phyloP scores from a whole-genome alignment of 805 yeast genomes.

The Brettanomyces custersianus region DNA sequence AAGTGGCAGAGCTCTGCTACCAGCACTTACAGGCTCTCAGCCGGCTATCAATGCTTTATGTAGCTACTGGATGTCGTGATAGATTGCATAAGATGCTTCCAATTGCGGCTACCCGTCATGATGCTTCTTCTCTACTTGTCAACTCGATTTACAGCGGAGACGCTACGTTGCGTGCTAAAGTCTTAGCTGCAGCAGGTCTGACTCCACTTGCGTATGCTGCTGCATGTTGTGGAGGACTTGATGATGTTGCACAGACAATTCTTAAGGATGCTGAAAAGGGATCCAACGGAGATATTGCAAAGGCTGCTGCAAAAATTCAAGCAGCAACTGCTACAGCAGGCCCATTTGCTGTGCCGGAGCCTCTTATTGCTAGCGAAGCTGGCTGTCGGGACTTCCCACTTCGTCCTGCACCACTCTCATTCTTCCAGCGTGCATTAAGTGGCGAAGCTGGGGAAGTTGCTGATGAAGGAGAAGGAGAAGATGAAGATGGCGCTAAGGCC shows the following conservation, averaged over 20 bases:
- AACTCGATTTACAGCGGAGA: slow-evolving; percentile 74
- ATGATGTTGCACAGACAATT: slow-evolving; percentile 63
- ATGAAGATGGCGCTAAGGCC: slow-evolving; percentile 10
- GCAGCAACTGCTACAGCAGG: neutral
- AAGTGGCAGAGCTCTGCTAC: slow-evolving; percentile 75
- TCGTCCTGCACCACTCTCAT: slow-evolving; percentile 60
- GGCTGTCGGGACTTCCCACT: slow-evolving; percentile 96
- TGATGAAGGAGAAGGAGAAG: slow-evolving; percentile 21
- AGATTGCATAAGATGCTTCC: slow-evolving; percentile 77
- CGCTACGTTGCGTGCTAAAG: slow-evolving; percentile 62
- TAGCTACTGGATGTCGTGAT: slow-evolving; percentile 70
- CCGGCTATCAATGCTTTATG: slow-evolving; percentile 80
- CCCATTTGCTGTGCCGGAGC: slow-evolving; percentile 30
- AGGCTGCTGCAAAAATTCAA: neutral
- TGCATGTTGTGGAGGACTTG: slow-evolving; percentile 80
- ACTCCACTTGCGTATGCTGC: slow-evolving; percentile 86
- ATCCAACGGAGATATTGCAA: neutral
- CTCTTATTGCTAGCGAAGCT: slow-evolving; percentile 33
- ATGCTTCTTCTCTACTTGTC: slow-evolving; percentile 69
- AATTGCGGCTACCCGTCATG: slow-evolving; percentile 85
- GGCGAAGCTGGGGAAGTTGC: slow-evolving; percentile 67
- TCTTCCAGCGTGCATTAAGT: slow-evolving; percentile 74
- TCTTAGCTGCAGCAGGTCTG: slow-evolving; percentile 71
- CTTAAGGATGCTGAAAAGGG: slow-evolving; percentile 42
- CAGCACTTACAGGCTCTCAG: slow-evolving; percentile 85